Base-by-base conservation (phyloP, 2,329 filamentous ascomycete genomes). In the Pochonia chlamydosporia region DNA sequence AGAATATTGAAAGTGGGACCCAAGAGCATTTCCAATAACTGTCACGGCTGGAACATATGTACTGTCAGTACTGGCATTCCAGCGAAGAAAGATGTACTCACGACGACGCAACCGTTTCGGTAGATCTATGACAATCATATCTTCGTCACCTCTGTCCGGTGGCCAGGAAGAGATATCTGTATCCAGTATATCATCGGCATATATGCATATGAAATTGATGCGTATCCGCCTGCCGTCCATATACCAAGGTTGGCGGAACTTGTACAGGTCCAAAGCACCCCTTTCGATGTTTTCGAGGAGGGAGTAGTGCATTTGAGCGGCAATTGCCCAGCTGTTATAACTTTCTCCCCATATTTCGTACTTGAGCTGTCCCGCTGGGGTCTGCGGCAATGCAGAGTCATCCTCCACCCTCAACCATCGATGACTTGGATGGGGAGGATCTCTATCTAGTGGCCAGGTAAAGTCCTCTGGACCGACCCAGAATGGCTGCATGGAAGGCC, bases 251-350 rank as follows among this genome's bases (percentile, higher is more conserved):
- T 37, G 31, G 4, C 24, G 7, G 26, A 43, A 33, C 26, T 21
- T 43, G 20, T 43, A 43, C 26, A 18, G 14, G 10, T 43, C 11
- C 23, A 33, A 10, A 14, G 16, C 14, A 16, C 33, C 18, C 4
- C 24, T 43, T 33, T 43, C 41, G 25, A 43, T 31, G 26, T 43
- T 31, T 16, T 43, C 41, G 16, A 31, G 28, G n/a, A 43, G 25
- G 8, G 25, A 31, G 16, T 43, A 43, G 41, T 43, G 41, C 41
- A 31, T 31, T 16, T 43, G 41, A 14, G 41, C 41, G 16, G 25
- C 41, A 9, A 43, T 43, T 4, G 24, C 25, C 41, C 41, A 43
- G 25, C 24, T 43, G 23, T 9, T 20, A n/a, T 33, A 43, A 28
- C 41, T 43, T 3, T 20, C 23, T 3, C 26, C 25, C 41, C 41